These are phyloP conservation scores for Cryptosporidium sp. DNA, from an alignment of 169 alveolate species.

Conservation along the genomic window DNA sequence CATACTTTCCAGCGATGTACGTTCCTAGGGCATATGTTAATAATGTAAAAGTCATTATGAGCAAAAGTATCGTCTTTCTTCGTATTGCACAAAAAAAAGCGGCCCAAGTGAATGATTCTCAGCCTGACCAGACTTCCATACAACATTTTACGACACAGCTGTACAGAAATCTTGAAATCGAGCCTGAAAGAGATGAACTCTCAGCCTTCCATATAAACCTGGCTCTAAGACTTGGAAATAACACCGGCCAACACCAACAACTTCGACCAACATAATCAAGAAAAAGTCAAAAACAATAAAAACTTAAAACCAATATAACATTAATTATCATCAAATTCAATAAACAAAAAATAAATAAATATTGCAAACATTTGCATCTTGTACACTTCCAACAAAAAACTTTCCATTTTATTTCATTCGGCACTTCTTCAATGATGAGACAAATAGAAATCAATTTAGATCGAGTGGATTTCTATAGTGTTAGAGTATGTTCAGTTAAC, in stretches of 20 bases:
- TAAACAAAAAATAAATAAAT: slow-evolving; percentile 11
- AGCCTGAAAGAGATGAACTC: neutral
- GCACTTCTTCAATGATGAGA: slow-evolving; percentile 5
- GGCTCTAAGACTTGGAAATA: slow-evolving; percentile 41
- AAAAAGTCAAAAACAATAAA: slow-evolving; percentile 24
- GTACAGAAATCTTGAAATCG: slow-evolving; percentile 16
- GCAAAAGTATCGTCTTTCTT: slow-evolving; percentile 27
- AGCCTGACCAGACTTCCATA: slow-evolving; percentile 14
- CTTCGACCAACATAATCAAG: slow-evolving; percentile 37
- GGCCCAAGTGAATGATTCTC: neutral
- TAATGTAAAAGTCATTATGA: slow-evolving; percentile 9
- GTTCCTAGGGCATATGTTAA: slow-evolving; percentile 62
- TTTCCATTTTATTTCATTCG: slow-evolving; percentile 20
- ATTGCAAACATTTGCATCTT: slow-evolving; percentile 22
- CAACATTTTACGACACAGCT: slow-evolving; percentile 39
- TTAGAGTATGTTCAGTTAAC: neutral
- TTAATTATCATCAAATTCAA: slow-evolving; percentile 35
- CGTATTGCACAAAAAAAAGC: slow-evolving; percentile 30
- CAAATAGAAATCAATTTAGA: slow-evolving; percentile 12
- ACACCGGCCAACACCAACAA: slow-evolving; percentile 15
- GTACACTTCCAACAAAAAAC: slow-evolving; percentile 32
- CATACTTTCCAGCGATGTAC: slow-evolving; percentile 49
- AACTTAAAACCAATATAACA: slow-evolving; percentile 40
- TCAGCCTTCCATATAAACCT: slow-evolving; percentile 8
- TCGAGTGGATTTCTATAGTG: slow-evolving; percentile 5